Conservation (phyloP, 208 protist genomes). For the Trypanosoma platydactyli region DNA sequence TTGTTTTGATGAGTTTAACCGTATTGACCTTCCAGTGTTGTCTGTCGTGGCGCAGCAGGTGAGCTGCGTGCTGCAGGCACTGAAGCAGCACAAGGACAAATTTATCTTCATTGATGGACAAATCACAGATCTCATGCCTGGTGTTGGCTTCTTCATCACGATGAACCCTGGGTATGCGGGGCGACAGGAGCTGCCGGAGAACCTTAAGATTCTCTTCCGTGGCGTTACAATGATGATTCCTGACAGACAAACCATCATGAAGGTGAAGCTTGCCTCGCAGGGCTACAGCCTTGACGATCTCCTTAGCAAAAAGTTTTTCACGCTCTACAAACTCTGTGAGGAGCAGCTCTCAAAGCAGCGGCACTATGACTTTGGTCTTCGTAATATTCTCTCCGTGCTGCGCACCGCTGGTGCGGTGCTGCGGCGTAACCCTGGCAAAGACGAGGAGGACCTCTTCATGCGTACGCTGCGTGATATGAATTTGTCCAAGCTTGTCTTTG, state of each 20-base stretch:
- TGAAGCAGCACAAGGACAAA: constrained; percentile 92
- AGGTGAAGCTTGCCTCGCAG: constrained; percentile 93
- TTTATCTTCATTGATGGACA: constrained; percentile 95
- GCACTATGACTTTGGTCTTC: constrained; percentile 98
- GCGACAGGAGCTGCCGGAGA: constrained; percentile 98
- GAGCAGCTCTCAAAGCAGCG: constrained; percentile 98
- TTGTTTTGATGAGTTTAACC: constrained; percentile 95
- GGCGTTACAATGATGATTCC: constrained; percentile 99
- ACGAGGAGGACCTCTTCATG: constrained; percentile 96
- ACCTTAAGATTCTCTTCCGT: constrained; percentile 98
- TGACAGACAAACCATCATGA: constrained; percentile 97
- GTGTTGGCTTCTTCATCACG: constrained; percentile 97
- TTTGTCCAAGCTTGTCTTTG: constrained; percentile 96
- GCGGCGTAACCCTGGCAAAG: constrained; percentile 81
- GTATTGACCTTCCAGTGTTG: constrained; percentile 93
- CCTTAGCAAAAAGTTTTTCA: constrained; percentile 94
- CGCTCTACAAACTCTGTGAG: constrained; percentile 96
- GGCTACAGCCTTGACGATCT: constrained; percentile 93
- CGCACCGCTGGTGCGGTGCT: constrained; percentile 93
- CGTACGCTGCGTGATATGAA: constrained; percentile 98
- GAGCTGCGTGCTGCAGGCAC: constrained; percentile 87
- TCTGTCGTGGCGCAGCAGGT: constrained; percentile 95
- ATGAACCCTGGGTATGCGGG: constrained; percentile 99
- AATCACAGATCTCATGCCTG: constrained; percentile 89
- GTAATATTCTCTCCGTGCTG: constrained; percentile 98